Evolutionary conservation across 352 stramenopile genomes (phyloP), one percentile per base, ranked within the genome.

Genomic region (Phytophthora citricola): DNA sequence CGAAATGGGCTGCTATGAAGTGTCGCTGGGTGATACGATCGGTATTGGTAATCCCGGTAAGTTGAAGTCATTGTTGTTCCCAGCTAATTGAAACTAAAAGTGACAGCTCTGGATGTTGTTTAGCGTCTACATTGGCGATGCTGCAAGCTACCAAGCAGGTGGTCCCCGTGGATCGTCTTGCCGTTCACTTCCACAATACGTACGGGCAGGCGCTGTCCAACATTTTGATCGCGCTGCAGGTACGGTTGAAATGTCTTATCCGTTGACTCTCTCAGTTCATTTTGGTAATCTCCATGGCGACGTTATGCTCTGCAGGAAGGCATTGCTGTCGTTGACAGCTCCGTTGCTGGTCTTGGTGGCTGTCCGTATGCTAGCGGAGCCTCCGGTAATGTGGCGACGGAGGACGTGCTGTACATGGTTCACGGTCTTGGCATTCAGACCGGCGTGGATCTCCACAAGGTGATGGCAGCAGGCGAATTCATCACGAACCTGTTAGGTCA

Each of bases 321-420:
- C 36, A 84, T 99, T 29, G 78, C 76, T 11, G 93, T 98, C 7
- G 88, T 99, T 17, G 97, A 99, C 69, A 97, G 92, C 58, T 98
- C 95, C 5, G 95, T 99, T 3, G 92, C 92, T 47, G 97, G 97
- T n/a, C 78, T 99, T 2, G 97, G 97, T 31, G 96, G 96, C 12
- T 99, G 97, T 61, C 97, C 97, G 10, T 99, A 99, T 74, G 97
- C 97, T 11, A 90, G 86, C n/a, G 96, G 96, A 53, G 97, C 97
- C 12, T 98, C 92, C 5, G 97, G 97, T 32, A 99, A 99, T 75
- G 93, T 99, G 15, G 95, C 97, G 9, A 99, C 97, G 0, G 97
- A 99, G 76, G 97, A 99, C 73, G 92, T 99, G 43, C 81, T 99
- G 6, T 99, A 99, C 81, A 99, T 99, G 96, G 68, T 99, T 32